Conservation (phyloP, 176 grass and related monocot genomes). For the Alloteropsis semialata region DNA sequence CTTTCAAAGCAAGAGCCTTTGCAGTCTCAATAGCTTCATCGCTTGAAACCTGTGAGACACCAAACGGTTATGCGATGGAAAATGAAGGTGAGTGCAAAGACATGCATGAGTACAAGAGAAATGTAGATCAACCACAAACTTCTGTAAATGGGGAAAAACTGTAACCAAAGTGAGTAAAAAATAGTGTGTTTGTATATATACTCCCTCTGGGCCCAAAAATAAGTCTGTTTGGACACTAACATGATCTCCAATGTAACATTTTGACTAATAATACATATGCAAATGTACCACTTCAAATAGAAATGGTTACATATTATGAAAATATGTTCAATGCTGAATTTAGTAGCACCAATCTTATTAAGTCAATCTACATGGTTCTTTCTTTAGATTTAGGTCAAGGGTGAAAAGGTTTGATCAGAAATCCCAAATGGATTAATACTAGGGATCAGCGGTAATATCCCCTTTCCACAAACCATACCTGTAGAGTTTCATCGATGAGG, state of each 20-base stretch:
- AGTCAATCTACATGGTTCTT: background rate
- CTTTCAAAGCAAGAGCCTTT: conserved; percentile 75
- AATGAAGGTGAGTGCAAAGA: background rate
- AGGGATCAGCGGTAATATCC: background rate
- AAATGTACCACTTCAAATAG: background rate
- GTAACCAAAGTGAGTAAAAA: background rate
- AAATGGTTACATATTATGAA: background rate
- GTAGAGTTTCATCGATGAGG: conserved; percentile 69
- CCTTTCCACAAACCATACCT: conserved; percentile 36
- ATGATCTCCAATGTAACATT: background rate
- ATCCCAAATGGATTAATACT: background rate
- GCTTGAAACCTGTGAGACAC: conserved; percentile 62
- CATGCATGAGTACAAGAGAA: background rate
- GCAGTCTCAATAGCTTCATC: conserved; percentile 85
- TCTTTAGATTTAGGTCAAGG: background rate
- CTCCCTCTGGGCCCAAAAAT: background rate
- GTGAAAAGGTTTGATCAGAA: background rate
- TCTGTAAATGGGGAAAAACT: background rate
- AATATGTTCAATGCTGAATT: background rate
- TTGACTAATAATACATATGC: background rate
- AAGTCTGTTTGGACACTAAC: background rate
- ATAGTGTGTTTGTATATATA: background rate
- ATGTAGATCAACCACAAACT: background rate
- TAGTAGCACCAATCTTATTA: background rate
- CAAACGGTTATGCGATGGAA: conserved; percentile 1